phyloP scores from a whole-genome alignment of 2,329 filamentous ascomycete genomes.

The Simplicillium aogashimaense region DNA sequence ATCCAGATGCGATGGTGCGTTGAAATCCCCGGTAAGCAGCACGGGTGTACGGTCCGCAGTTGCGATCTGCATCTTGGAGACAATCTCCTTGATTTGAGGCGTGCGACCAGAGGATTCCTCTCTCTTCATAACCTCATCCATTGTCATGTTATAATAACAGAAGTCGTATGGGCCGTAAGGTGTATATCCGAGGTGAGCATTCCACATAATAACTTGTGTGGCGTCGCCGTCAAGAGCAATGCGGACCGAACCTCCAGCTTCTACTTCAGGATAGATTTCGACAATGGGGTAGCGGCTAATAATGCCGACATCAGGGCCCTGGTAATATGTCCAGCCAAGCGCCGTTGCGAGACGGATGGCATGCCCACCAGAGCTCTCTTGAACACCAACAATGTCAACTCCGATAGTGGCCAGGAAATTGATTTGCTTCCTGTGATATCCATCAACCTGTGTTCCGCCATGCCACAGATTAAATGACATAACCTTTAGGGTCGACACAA shows the following conservation, averaged over 20 bases:
- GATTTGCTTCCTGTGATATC: conserved; percentile 28
- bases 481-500: conserved; percentile 23
- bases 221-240: conserved; percentile 22
- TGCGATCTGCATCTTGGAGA: conserved; percentile 16
- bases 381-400: conserved; percentile 26
- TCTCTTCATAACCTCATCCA: conserved; percentile 20
- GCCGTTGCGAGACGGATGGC: conserved; percentile 22
- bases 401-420: conserved; percentile 19
- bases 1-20: conserved; percentile 32
- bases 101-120: conserved; percentile 26
- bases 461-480: conserved; percentile 30
- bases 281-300: conserved; percentile 29
- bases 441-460: conserved; percentile 23
- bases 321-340: conserved; percentile 27
- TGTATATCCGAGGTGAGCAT: conserved; percentile 23
- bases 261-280: conserved; percentile 14
- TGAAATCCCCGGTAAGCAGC: conserved; percentile 29
- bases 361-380: conserved; percentile 22
- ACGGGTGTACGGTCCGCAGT: conserved; percentile 21
- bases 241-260: conserved; percentile 18
- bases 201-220: conserved; percentile 23
- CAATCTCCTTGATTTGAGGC: conserved; percentile 24
- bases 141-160: conserved; percentile 24
- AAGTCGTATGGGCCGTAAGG: conserved; percentile 34
- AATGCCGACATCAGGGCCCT: conserved; percentile 21